phyloP scores from a whole-genome alignment of 352 stramenopile species.

The Phytophthora crassamura region DNA sequence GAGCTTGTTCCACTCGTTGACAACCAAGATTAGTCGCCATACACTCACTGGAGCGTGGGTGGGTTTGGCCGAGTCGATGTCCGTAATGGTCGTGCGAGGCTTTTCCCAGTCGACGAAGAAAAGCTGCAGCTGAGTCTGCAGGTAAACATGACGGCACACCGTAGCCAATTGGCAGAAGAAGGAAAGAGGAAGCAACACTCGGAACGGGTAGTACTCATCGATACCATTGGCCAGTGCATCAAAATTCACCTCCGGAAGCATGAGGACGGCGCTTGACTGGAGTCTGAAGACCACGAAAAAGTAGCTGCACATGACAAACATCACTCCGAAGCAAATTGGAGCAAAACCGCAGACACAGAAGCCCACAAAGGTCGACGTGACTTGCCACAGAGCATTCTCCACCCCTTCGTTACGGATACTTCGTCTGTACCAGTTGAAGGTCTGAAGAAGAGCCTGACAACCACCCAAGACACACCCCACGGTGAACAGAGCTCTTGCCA shows the following conservation, averaged over 20 bases:
- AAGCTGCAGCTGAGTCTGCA: conserved; percentile 83
- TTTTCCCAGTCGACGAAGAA: conserved; percentile 97
- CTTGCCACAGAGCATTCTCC: conserved; percentile 55
- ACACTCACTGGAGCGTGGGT: conserved; percentile 82
- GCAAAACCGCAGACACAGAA: conserved; percentile 54
- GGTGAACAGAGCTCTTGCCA: conserved; percentile 76
- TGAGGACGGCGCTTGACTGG: conserved; percentile 85
- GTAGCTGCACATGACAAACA: conserved; percentile 87
- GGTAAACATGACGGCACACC: conserved; percentile 73
- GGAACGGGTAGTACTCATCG: conserved; percentile 91
- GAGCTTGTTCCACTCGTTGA: conserved; percentile 95
- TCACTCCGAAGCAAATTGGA: conserved; percentile 54
- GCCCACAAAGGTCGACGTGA: conserved; percentile 48
- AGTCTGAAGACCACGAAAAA: conserved; percentile 96
- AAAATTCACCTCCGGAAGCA: conserved; percentile 82
- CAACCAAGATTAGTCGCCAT: conserved; percentile 94
- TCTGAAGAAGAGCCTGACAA: conserved; percentile 69
- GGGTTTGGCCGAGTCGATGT: conserved; percentile 54
- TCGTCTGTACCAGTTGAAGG: conserved; percentile 89
- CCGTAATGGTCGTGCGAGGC: conserved; percentile 66
- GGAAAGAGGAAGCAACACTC: conserved; percentile 77
- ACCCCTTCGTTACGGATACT: conserved; percentile 76
- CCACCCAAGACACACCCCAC: conserved; percentile 62
- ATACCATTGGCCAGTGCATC: conserved; percentile 52
- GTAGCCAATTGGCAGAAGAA: conserved; percentile 87